Evolutionary conservation across 1,139 yeast species (phyloP).

Genomic region (Nakaseomyces uthaithaninus): DNA sequence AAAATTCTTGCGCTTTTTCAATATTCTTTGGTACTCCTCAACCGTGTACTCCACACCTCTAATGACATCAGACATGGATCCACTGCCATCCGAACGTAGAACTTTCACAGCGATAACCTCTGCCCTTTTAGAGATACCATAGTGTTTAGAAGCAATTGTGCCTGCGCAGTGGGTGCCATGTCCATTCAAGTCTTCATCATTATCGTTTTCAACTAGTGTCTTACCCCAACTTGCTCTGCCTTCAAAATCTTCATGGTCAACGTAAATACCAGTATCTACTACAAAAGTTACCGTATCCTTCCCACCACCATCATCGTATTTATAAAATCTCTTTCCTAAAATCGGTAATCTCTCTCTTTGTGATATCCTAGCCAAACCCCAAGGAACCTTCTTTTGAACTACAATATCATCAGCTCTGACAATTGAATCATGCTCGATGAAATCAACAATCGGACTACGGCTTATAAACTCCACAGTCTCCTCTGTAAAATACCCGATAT

Average conservation of each 20-base stretch:
- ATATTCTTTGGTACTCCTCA: conserved; percentile 10
- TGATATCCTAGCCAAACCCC: conserved; percentile 94
- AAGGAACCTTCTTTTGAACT: conserved; percentile 78
- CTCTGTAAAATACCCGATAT: conserved; percentile 68
- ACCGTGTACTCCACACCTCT: conserved; percentile 79
- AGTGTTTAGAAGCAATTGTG: conserved; percentile 66
- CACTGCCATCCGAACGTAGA: conserved; percentile 68
- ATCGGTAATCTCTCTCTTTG: conserved; percentile 61
- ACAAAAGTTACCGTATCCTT: conserved; percentile 85
- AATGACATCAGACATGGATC: conserved; percentile 72
- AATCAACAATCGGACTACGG: conserved; percentile 61
- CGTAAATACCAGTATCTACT: conserved; percentile 87
- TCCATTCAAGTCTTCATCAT: conserved; percentile 85
- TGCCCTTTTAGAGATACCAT: conserved; percentile 76
- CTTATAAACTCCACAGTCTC: conserved; percentile 65
- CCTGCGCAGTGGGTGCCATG: conserved; percentile 88
- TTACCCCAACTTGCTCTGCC: conserved; percentile 94
- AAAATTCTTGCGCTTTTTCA: conserved; percentile 49
- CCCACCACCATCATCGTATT: conserved; percentile 79
- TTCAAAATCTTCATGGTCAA: conserved; percentile 72
- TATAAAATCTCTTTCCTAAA: conserved; percentile 58
- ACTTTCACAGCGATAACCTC: conserved; percentile 72
- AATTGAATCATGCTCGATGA: conserved; percentile 72
- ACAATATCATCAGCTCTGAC: conserved; percentile 59
- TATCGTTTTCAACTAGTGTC: conserved; percentile 78